Evolutionary conservation across 352 stramenopile species (phyloP).

Genomic region (Aphanomyces stellatus): DNA sequence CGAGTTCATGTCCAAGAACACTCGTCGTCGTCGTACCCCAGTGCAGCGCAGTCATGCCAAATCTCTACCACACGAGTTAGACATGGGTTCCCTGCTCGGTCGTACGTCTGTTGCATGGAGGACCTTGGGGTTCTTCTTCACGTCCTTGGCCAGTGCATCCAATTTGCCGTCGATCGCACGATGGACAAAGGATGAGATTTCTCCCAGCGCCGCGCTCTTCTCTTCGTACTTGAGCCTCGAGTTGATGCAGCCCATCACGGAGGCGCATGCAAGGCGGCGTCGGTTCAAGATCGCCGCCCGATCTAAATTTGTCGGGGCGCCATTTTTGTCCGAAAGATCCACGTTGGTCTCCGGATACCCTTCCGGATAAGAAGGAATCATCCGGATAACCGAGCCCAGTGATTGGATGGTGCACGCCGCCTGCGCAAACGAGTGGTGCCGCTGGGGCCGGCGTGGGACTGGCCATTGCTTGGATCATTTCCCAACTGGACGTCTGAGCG

Average conservation of each 20-base stretch:
- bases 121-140: conserved; percentile 40
- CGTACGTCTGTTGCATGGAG: conserved; percentile 51
- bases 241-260: background rate
- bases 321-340: background rate
- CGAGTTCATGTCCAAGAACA: background rate
- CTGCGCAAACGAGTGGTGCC: background rate
- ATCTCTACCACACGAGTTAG: conserved; percentile 31
- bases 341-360: background rate
- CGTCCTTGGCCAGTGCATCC: conserved; percentile 34
- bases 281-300: too few relatives aligned
- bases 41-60: conserved; percentile 72
- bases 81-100: background rate
- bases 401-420: background rate
- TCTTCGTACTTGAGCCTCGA: conserved; percentile 8
- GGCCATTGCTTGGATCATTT: conserved; percentile 1
- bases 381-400: background rate
- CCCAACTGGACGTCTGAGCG: conserved; percentile 73
- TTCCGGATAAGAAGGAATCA: background rate
- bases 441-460: background rate
- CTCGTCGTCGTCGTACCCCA: conserved; percentile 36
- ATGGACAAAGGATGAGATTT: conserved; percentile 38
- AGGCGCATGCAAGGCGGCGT: background rate
- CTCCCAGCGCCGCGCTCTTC: background rate
- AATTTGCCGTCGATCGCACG: conserved; percentile 47
- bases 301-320: too few relatives aligned